A percentile compares a stretch with the other conserved stretches of the same genome.
Evolutionary conservation across 176 grass and related monocot species (phyloP).

Genomic region (Raddia guianensis): DNA sequence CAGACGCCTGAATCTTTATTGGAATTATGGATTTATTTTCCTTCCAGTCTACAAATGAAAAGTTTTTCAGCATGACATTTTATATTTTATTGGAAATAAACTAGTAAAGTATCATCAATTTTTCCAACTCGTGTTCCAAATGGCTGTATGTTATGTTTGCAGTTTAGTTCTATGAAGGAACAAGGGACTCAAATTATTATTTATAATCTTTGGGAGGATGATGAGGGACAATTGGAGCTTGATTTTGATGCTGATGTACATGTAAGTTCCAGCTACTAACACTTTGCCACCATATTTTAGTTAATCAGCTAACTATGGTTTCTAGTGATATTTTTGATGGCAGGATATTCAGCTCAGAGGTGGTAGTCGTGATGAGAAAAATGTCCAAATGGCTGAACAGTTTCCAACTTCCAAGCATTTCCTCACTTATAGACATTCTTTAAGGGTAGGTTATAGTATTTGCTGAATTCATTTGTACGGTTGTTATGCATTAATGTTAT

Average conservation of each 20-base stretch:
- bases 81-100: slow-evolving; percentile 22
- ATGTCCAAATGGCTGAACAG: slow-evolving; percentile 73
- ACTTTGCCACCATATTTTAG: slow-evolving; percentile 23
- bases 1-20: no score
- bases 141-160: slow-evolving; percentile 43
- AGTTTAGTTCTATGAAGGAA: slow-evolving; percentile 83
- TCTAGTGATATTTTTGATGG: slow-evolving; percentile 45
- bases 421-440: slow-evolving; percentile 84
- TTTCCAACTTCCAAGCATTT: slow-evolving; percentile 95
- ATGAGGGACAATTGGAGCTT: slow-evolving; percentile 84
- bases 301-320: slow-evolving; percentile 37
- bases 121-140: slow-evolving; percentile 25
- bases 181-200: slow-evolving; percentile 91
- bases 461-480: slow-evolving; percentile 21
- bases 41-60: neutral
- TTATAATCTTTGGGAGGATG: slow-evolving; percentile 99
- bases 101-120: neutral
- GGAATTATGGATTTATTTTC: neutral
- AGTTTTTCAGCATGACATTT: neutral
- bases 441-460: slow-evolving; percentile 63
- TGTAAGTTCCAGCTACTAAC: slow-evolving; percentile 51
- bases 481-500: slow-evolving; percentile 7
- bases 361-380: slow-evolving; percentile 89
- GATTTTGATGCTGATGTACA: slow-evolving; percentile 87
- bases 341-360: slow-evolving; percentile 99